These are phyloP conservation scores for Pseudogymnoascus sp. DNA, from an alignment of 2,329 filamentous ascomycete species.

Conservation along the genomic window DNA sequence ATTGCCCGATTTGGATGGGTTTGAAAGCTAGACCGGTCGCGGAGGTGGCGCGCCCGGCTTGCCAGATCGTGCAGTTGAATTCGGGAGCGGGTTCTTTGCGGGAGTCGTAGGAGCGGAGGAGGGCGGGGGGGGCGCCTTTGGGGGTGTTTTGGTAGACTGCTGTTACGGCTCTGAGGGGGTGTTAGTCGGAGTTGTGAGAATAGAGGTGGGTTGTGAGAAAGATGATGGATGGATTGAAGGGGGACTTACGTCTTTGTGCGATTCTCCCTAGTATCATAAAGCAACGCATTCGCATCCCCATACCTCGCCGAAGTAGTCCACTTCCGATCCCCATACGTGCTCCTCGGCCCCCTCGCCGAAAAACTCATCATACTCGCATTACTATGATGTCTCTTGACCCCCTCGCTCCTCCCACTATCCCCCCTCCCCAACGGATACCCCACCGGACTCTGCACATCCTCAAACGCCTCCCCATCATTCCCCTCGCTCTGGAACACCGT, in stretches of 20 bases:
- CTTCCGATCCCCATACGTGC: constrained; percentile 35
- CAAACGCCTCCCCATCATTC: constrained; percentile 52
- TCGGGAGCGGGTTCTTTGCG: constrained; percentile 83
- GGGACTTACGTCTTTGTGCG: constrained; percentile 79
- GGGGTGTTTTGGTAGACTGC: constrained; percentile 80
- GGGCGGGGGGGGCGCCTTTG: constrained; percentile 55
- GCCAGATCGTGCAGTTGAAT: constrained; percentile 92
- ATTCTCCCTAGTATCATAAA: constrained; percentile 83
- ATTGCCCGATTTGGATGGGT: constrained; percentile 87
- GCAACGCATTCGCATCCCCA: constrained; percentile 73
- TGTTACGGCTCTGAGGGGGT: constrained; percentile 64
- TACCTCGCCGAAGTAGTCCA: constrained; percentile 39
- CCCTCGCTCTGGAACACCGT: constrained; percentile 74
- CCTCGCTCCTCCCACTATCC: constrained; percentile 33
- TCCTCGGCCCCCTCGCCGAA: constrained; percentile 55
- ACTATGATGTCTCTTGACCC: constrained; percentile 57
- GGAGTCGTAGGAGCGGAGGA: constrained; percentile 92
- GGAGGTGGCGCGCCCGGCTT: constrained; percentile 88
- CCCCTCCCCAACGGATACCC: constrained; percentile 32
- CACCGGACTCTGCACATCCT: constrained; percentile 20
- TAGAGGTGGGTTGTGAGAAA: not conserved
- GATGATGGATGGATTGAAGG: not conserved
- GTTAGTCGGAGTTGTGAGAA: constrained; percentile 16
- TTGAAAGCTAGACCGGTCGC: constrained; percentile 93
- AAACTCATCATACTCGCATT: constrained; percentile 78